A percentile compares a stretch with the other conserved stretches of the same genome.
Evolutionary conservation across 176 grass and related monocot genomes (phyloP).

Genomic region (Eragrostis nindensis): DNA sequence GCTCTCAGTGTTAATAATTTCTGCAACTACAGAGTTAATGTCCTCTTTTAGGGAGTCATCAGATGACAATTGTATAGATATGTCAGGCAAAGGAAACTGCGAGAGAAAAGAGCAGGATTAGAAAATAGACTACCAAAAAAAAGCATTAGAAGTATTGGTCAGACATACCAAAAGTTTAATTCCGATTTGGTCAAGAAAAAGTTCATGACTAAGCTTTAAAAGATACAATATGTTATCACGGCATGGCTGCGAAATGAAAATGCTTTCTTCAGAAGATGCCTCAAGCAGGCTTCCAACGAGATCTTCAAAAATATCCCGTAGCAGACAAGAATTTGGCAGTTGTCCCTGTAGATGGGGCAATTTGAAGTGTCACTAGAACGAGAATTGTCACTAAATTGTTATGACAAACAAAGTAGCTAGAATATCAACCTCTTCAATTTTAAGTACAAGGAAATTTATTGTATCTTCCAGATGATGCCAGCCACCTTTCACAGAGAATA

Average conservation of each 20-base stretch:
- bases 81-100: constrained; percentile 58
- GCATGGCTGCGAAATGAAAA: constrained; percentile 85
- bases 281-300: constrained; percentile 72
- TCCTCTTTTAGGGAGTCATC: constrained; percentile 59
- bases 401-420: constrained; percentile 7
- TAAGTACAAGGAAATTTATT: constrained; percentile 80
- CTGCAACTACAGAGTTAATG: constrained; percentile 58
- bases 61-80: constrained; percentile 51
- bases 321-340: constrained; percentile 53
- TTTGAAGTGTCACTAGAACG: constrained; percentile 23
- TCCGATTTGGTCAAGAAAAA: constrained; percentile 75
- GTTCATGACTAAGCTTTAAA: constrained; percentile 85
- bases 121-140: constrained; percentile 22
- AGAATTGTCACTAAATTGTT: constrained; percentile 20
- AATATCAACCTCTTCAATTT: constrained; percentile 62
- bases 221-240: constrained; percentile 93
- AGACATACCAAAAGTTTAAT: constrained; percentile 78
- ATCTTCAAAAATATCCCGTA: constrained; percentile 93
- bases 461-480: constrained; percentile 95
- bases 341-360: constrained; percentile 59
- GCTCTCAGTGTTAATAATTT: constrained; percentile 65
- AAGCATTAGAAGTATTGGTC: constrained; percentile 15
- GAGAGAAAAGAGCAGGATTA: constrained; percentile 34
- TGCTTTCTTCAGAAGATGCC: constrained; percentile 74
- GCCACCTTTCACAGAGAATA: constrained; percentile 90